Conservation (phyloP, 306 rosid species). For the Citrullus mucosospermus region DNA sequence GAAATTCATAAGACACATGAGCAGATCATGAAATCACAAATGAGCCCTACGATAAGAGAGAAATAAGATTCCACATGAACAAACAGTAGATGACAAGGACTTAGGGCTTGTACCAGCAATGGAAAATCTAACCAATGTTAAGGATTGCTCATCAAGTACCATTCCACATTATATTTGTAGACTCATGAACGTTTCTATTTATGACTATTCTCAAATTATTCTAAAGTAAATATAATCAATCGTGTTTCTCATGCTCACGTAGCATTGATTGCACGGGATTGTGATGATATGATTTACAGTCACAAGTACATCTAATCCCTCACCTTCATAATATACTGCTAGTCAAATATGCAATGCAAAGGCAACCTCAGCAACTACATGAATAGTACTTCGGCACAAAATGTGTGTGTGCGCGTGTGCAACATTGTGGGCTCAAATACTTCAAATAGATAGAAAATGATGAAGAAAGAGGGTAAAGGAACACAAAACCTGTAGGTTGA, state of each 20-base stretch:
- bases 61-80: not conserved
- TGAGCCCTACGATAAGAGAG: not conserved
- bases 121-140: not conserved
- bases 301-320: not conserved
- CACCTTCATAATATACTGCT: not conserved
- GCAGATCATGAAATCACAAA: not conserved
- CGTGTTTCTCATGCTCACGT: not conserved
- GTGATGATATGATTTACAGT: not conserved
- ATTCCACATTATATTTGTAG: not conserved
- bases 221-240: not conserved
- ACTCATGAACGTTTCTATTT: not conserved
- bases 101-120: not conserved
- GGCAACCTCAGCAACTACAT: not conserved
- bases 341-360: not conserved
- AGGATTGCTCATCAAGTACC: not conserved
- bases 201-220: not conserved
- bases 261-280: not conserved
- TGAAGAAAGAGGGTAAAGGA: not conserved
- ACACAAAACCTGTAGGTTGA: conserved; percentile 59
- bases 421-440: not conserved
- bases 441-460: not conserved
- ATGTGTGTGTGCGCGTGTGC: too few species aligned
- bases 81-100: not conserved
- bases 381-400: not conserved
- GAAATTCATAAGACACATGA: not conserved